Conservation (phyloP, 805 yeast species). For the Myxozyma nipponensis region DNA sequence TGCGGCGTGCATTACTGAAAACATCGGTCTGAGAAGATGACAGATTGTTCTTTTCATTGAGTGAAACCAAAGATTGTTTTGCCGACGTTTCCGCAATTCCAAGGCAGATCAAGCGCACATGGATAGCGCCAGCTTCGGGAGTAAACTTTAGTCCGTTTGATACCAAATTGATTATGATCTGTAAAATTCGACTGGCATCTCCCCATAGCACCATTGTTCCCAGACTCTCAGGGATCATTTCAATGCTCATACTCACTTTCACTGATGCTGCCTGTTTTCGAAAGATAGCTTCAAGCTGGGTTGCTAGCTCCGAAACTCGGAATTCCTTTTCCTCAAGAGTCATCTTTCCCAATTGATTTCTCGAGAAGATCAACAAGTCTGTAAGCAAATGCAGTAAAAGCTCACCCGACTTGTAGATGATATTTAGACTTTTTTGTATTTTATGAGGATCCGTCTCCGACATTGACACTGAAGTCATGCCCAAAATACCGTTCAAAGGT, state of each 20-base stretch:
- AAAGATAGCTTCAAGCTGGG: constrained; percentile 83
- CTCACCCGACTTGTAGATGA: constrained; percentile 90
- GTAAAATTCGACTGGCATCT: constrained; percentile 85
- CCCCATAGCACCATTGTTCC: constrained; percentile 70
- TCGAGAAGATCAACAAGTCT: constrained; percentile 86
- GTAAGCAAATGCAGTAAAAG: constrained; percentile 81
- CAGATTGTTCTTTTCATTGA: background rate
- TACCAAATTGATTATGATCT: constrained; percentile 87
- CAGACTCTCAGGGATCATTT: constrained; percentile 49
- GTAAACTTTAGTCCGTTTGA: constrained; percentile 90
- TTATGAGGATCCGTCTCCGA: constrained; percentile 69
- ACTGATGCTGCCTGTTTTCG: constrained; percentile 74
- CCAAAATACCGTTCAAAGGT: constrained; percentile 92
- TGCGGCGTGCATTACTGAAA: background rate
- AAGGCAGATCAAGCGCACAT: constrained; percentile 26
- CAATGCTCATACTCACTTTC: constrained; percentile 62
- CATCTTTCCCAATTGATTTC: constrained; percentile 79
- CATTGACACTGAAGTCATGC: constrained; percentile 92
- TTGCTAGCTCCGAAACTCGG: constrained; percentile 70
- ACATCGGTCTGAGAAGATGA: background rate
- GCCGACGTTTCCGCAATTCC: constrained; percentile 62
- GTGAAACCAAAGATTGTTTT: background rate
- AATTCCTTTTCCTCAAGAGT: constrained; percentile 81
- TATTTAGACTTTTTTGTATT: constrained; percentile 69
- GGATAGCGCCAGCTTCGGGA: constrained; percentile 50